These are phyloP conservation scores for Candida qinlingensis DNA, from an alignment of 805 yeast genomes.

Conservation along the genomic window DNA sequence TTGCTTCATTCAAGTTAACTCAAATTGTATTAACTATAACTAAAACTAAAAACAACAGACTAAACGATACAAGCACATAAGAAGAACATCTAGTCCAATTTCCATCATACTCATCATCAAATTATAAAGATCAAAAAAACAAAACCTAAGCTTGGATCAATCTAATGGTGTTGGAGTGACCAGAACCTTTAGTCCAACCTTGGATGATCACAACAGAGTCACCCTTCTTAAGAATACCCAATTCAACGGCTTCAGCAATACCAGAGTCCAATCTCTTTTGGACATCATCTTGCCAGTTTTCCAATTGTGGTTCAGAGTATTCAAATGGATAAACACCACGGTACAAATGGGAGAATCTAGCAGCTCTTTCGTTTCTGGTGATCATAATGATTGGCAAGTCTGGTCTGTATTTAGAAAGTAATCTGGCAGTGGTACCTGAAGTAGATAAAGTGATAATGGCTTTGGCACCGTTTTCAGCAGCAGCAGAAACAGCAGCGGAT, in stretches of 20 bases:
- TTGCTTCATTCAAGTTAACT: too few relatives aligned
- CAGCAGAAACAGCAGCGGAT: slow-evolving; percentile 93
- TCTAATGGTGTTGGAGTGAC: slow-evolving; percentile 98
- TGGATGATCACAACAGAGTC: slow-evolving; percentile 91
- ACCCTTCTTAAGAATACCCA: slow-evolving; percentile 83
- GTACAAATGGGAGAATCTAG: slow-evolving; percentile 93
- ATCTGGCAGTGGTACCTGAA: slow-evolving; percentile 92
- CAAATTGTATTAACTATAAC: too few relatives aligned
- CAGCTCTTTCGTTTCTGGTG: slow-evolving; percentile 89
- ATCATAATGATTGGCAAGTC: slow-evolving; percentile 96
- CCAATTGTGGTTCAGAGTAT: slow-evolving; percentile 52
- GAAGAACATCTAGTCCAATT: too few relatives aligned
- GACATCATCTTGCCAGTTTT: slow-evolving; percentile 94
- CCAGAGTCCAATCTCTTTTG: slow-evolving; percentile 94
- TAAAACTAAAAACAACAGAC: too few relatives aligned
- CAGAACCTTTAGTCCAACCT: slow-evolving; percentile 98
- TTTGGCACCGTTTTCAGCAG: slow-evolving; percentile 93
- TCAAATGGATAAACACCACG: slow-evolving; percentile 98
- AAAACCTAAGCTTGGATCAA: slow-evolving; percentile 61
- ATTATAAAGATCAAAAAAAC: neutral
- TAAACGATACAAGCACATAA: too few relatives aligned
- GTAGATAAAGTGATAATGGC: slow-evolving; percentile 96
- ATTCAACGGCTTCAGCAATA: slow-evolving; percentile 78
- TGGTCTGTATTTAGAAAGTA: slow-evolving; percentile 96
- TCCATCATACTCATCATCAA: too few relatives aligned